Percentiles rank a stretch among this genome's conserved stretches.
Conservation (phyloP, 179 eudicot species). For the Beta corolliflora region DNA sequence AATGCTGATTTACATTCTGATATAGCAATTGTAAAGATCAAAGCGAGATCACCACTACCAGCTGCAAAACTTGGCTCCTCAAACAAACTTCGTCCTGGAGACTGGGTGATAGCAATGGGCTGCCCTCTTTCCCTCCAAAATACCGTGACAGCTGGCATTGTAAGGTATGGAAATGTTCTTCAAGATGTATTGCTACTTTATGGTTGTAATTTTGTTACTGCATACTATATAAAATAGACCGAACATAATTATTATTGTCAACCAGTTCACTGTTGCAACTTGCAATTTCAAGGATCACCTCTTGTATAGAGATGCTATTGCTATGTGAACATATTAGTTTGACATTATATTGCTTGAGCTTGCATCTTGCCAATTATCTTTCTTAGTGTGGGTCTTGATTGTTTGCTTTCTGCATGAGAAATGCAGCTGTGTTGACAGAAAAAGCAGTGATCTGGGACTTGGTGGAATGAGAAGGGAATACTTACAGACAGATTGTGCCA, state of each 20-base stretch:
- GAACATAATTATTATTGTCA: background rate
- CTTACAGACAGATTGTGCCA: slow-evolving; percentile 91
- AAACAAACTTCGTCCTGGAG: slow-evolving; percentile 92
- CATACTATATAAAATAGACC: too few relatives aligned
- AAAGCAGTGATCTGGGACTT: slow-evolving; percentile 94
- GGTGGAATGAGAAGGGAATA: slow-evolving; percentile 94
- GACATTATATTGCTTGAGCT: background rate
- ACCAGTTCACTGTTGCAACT: background rate
- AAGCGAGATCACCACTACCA: slow-evolving; percentile 81
- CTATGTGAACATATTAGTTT: background rate
- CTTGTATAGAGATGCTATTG: background rate
- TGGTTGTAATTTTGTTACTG: background rate
- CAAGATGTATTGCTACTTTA: background rate
- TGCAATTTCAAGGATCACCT: background rate
- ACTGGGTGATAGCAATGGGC: slow-evolving; percentile 96
- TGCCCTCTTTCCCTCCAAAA: slow-evolving; percentile 94
- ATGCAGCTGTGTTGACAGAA: slow-evolving; percentile 87
- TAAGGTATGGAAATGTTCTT: slow-evolving; percentile 49
- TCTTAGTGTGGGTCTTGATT: slow-evolving; percentile 4
- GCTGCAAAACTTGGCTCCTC: slow-evolving; percentile 82
- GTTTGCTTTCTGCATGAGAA: slow-evolving; percentile 17
- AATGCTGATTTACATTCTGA: slow-evolving; percentile 95
- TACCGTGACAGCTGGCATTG: slow-evolving; percentile 92
- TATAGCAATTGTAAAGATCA: slow-evolving; percentile 83
- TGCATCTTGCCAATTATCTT: background rate